Conservation (phyloP, 495 filamentous ascomycete species). For the Penicillium herquei region DNA sequence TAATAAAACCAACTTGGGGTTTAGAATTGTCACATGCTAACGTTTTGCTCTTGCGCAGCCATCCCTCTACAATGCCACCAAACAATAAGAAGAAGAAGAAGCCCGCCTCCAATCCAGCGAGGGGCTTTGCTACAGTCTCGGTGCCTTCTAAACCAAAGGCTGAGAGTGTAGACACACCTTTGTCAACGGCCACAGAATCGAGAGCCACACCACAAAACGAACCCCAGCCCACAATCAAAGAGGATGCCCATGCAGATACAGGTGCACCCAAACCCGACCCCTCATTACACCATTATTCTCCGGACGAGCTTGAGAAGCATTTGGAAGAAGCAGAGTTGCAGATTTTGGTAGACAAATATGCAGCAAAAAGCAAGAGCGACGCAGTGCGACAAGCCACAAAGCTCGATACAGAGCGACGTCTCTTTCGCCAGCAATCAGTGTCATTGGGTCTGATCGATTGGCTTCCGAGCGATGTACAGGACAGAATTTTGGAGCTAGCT, state of each 20-base stretch:
- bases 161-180: conserved; percentile 28
- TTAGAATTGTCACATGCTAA: not conserved
- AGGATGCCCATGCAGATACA: conserved; percentile 17
- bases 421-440: conserved; percentile 72
- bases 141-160: conserved; percentile 69
- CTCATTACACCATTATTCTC: conserved; percentile 56
- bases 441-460: conserved; percentile 69
- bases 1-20: too few relatives aligned
- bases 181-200: conserved; percentile 33
- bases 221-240: conserved; percentile 26
- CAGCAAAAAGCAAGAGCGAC: conserved; percentile 64
- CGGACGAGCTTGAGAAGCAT: conserved; percentile 81
- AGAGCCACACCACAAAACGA: conserved; percentile 44
- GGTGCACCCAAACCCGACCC: conserved; percentile 19
- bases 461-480: conserved; percentile 76
- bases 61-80: conserved; percentile 54
- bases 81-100: conserved; percentile 91
- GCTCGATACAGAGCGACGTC: conserved; percentile 73
- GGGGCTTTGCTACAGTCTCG: conserved; percentile 91
- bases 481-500: conserved; percentile 63
- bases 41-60: conserved; percentile 7
- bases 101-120: conserved; percentile 73
- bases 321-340: conserved; percentile 82
- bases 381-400: conserved; percentile 66
- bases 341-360: conserved; percentile 76